A percentile compares a stretch with the other conserved stretches of the same genome.
These are phyloP conservation scores for Oryza longistaminata DNA, from an alignment of 176 grass and related monocot genomes.

Conservation along the genomic window DNA sequence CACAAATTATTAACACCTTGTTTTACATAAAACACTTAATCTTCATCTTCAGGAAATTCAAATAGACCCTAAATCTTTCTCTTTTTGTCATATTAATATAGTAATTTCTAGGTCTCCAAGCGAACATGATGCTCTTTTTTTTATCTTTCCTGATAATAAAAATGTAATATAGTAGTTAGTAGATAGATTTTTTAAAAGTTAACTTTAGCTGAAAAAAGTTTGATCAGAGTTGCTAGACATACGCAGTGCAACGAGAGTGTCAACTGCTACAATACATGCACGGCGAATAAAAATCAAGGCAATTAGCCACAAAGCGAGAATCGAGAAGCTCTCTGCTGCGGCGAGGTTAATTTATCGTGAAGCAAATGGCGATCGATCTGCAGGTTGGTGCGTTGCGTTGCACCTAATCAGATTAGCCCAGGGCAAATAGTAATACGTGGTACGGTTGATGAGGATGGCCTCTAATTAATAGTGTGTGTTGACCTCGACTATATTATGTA, in stretches of 20 bases:
- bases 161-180: too few species aligned
- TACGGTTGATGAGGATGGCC: neutral
- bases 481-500: constrained; percentile 8
- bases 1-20: too few species aligned
- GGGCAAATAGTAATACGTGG: constrained; percentile 4
- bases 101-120: too few species aligned
- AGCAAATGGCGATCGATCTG: neutral
- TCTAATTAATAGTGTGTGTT: constrained; percentile 33
- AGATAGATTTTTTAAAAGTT: neutral
- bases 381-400: constrained; percentile 40
- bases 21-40: too few species aligned
- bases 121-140: too few species aligned
- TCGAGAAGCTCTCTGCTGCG: neutral
- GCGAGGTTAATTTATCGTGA: constrained; percentile 38
- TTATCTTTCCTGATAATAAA: too few species aligned
- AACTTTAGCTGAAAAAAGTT: neutral
- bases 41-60: too few species aligned
- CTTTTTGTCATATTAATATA: too few species aligned
- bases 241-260: neutral
- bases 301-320: neutral
- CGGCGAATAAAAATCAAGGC: neutral
- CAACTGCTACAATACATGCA: neutral
- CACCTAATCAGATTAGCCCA: constrained; percentile 37
- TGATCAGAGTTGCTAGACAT: neutral
- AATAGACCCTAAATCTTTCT: too few species aligned